These are phyloP conservation scores for Aspergillus sojae DNA, from an alignment of 2,329 filamentous ascomycete species.

Conservation along the genomic window DNA sequence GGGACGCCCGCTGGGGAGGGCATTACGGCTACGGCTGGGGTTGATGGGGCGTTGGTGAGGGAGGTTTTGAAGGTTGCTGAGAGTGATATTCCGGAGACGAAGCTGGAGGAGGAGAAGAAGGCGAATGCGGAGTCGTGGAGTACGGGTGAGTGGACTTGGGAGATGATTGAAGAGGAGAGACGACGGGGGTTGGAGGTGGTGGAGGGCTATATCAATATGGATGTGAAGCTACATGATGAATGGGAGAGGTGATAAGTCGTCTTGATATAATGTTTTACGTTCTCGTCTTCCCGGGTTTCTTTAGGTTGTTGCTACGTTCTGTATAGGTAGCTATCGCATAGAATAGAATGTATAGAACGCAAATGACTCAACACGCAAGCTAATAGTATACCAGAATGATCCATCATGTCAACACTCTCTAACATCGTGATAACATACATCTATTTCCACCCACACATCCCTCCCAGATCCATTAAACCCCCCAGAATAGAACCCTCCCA, in stretches of 20 bases:
- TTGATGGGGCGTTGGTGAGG: conserved; percentile 39
- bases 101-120: conserved; percentile 35
- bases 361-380: neutral
- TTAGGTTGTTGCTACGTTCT: neutral
- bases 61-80: conserved; percentile 40
- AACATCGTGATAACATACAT: neutral
- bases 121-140: conserved; percentile 36
- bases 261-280: neutral
- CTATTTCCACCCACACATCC: neutral
- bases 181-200: conserved; percentile 58
- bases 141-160: conserved; percentile 59
- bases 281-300: neutral
- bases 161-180: conserved; percentile 61
- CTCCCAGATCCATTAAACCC: neutral
- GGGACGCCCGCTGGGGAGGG: conserved; percentile 38
- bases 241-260: conserved; percentile 30
- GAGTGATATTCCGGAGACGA: conserved; percentile 30
- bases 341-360: neutral
- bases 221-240: conserved; percentile 54
- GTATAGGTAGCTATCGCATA: neutral
- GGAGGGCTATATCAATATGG: conserved; percentile 57
- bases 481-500: neutral
- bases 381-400: neutral
- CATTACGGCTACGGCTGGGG: conserved; percentile 32
- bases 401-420: neutral